Evolutionary conservation across 2,329 filamentous ascomycete genomes (phyloP), one percentile per base, ranked within the genome.

Genomic region (Neofusicoccum ribis): DNA sequence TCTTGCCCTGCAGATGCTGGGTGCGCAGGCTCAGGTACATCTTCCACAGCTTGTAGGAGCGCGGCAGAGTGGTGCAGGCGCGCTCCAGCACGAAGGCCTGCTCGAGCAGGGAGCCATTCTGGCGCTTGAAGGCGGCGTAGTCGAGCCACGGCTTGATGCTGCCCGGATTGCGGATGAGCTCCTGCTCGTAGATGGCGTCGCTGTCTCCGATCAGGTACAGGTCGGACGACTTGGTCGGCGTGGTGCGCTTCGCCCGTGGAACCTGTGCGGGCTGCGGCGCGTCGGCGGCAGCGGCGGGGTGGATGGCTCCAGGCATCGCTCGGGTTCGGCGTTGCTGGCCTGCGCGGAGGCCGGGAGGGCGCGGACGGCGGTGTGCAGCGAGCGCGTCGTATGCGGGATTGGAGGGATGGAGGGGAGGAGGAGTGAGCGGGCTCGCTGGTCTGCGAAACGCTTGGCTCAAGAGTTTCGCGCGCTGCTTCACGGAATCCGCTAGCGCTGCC

Each of bases 11-110:
- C 67, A 97, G 84, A 78, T 97, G 93, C 71, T 90, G 91, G 64
- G 87, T 88, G 72, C 95, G 88, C 70, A 98, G 90, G 69, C 88
- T 86, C 69, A 99, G 87, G 78, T 98, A 99, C 87, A 96, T 88
- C 81, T 97, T 98, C 95, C 95, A 99, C 56, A 99, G 84, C 82
- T 99, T 99, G 83, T 97, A 99, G 34, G 94, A 98, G 70, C 95
- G 88, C 58, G 95, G 95, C 51, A 99, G 85, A 72, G 96, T 91
- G 68, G 87, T 84, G 78, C 94, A 97, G 65, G 95, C 94, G 74
- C 95, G 88, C 80, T 98, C 95, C 81, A 98, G 90, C 43, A 89
- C 86, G 75, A 90, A 90, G 60, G 93, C 91, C 80, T 96, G 94
- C 80, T 98, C 94, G 63, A 92, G 87, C 49, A 91, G 75, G 50